Evolutionary conservation across 2,329 filamentous ascomycete species (phyloP), one percentile per base, ranked within the genome.

Genomic region (Arthrobotrys sinensis): DNA sequence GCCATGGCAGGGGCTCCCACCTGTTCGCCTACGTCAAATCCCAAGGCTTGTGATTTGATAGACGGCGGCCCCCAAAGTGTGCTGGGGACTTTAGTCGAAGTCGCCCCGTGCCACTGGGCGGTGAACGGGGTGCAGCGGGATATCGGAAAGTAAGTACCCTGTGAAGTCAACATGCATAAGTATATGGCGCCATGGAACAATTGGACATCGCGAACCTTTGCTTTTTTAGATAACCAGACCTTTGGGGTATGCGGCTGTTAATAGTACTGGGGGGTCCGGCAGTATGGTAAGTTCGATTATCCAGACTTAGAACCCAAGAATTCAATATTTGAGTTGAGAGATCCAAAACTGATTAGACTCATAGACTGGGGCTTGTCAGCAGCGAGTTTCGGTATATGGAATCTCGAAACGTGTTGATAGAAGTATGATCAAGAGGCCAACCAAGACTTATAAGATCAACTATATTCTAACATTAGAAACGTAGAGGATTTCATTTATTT

Each of bases 391-490:
- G 75, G 67, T 72, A 78, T 78, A 78, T 78, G 48, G 62, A 57
- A 72, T 63, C 45, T 63, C 52, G 28, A 67, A 32, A 70, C 62
- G 50, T 66, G 53, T 68, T 45, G 40, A 46, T 50, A 19, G 32
- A 57, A 55, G 48, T 19, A 65, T 53, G 57, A 53, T 50, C 19
- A 11, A 48, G 45, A 19, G 60, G 12, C 52, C 32, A 52, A 46
- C 52, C 40, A 66, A 63, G 67, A 71, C 75, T 78, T 78, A 78
- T 67, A 36, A 72, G 62, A 57, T 50, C 28, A 55, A 63, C 45
- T 72, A 71, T 67, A 64, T 72, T 71, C 75, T 78, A 78, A 72
- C 75, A 78, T 78, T 78, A 78, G 75, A 71, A 78, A 72, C 62
- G 28, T 43, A 40, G 24, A 12, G 53, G 34, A 72, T 71, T 76